Percentiles rank a stretch among this genome's conserved stretches.
Conservation (phyloP, 192 early-diverging fungal genomes). For the Neocallimastix lanati region DNA sequence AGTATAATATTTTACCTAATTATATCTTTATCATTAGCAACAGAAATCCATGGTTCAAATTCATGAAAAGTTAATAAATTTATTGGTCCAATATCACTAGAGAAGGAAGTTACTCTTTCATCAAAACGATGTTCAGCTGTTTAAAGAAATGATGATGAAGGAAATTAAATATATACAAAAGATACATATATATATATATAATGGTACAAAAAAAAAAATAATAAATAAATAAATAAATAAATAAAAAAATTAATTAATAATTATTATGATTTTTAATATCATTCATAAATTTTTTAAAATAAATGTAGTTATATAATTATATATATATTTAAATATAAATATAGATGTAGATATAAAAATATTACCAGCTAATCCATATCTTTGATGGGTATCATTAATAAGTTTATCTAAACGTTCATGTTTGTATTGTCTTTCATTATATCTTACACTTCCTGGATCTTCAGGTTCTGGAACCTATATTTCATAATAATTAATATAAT, state of each 20-base stretch:
- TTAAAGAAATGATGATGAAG: too few species aligned
- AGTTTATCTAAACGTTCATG: constrained; percentile 45
- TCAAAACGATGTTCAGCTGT: not conserved
- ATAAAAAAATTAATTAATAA: too few species aligned
- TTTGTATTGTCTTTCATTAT: constrained; percentile 56
- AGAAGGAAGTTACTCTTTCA: not conserved
- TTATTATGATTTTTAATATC: too few species aligned
- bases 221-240: too few species aligned
- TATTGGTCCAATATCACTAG: constrained; percentile 3
- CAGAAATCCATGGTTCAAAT: constrained; percentile 67
- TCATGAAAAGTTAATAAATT: constrained; percentile 54
- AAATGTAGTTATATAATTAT: too few species aligned
- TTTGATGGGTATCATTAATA: constrained; percentile 23
- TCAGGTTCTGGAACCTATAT: constrained; percentile 50
- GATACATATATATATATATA: constrained; percentile 6
- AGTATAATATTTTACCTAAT: constrained; percentile 25
- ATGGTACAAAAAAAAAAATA: not conserved
- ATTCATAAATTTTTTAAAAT: too few species aligned
- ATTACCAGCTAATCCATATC: constrained; percentile 30
- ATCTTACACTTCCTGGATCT: constrained; percentile 57
- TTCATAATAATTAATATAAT: too few species aligned
- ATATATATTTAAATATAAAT: too few species aligned
- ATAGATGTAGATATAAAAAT: not conserved
- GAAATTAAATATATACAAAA: not conserved
- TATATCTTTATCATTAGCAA: constrained; percentile 48